Percentiles rank a stretch among this genome's conserved stretches.
These are phyloP conservation scores for Lipomyces chichibuensis DNA, from an alignment of 805 yeast species.

Conservation along the genomic window DNA sequence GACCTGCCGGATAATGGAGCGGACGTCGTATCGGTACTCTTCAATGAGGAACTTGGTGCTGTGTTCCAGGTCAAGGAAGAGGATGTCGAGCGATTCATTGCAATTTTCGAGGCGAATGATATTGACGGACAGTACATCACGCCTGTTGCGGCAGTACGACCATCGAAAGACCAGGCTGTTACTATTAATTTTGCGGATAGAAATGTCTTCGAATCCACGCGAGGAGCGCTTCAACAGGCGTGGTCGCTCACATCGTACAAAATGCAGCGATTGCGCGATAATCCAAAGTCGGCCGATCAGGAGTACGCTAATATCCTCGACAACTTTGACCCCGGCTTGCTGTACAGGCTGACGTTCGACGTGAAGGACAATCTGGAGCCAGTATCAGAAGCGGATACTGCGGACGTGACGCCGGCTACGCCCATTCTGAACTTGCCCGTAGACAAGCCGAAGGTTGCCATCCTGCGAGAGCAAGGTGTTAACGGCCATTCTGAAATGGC, in stretches of 20 bases:
- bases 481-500: conserved; percentile 99
- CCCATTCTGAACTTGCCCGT: conserved; percentile 8
- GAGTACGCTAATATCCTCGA: conserved; percentile 77
- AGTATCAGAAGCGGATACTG: conserved; percentile 1
- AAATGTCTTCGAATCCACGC: conserved; percentile 26
- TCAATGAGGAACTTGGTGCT: conserved; percentile 94
- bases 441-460: conserved; percentile 83
- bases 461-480: conserved; percentile 97
- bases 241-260: conserved; percentile 91
- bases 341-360: conserved; percentile 73
- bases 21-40: conserved; percentile 60
- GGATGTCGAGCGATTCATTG: conserved; percentile 58
- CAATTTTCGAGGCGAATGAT: conserved; percentile 61
- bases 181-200: conserved; percentile 25
- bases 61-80: conserved; percentile 78
- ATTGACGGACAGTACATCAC: conserved; percentile 58
- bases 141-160: conserved; percentile 65
- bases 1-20: conserved; percentile 43
- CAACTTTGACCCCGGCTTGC: conserved; percentile 86
- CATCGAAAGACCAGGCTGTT: conserved; percentile 50
- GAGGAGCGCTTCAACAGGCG: conserved; percentile 57
- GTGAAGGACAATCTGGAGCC: conserved; percentile 32
- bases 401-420: conserved; percentile 22
- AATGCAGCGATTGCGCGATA: conserved; percentile 89
- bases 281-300: conserved; percentile 86